Percentiles rank a stretch among this genome's conserved stretches.
These are phyloP conservation scores for Colletotrichum horii DNA, from an alignment of 2,329 filamentous ascomycete genomes.

Conservation along the genomic window DNA sequence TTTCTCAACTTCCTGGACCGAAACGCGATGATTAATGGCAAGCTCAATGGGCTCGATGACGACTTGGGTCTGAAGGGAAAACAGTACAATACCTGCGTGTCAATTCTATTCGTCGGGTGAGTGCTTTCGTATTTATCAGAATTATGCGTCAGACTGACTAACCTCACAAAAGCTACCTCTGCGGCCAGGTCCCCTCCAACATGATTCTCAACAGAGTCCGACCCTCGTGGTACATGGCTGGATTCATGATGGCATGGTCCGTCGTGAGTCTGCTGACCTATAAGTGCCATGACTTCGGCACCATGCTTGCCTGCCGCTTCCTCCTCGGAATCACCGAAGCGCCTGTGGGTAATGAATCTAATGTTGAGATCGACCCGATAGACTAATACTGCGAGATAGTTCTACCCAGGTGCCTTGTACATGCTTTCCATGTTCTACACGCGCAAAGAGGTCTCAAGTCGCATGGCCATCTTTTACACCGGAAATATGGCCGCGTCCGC, in stretches of 20 bases:
- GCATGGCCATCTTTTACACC: constrained; percentile 49
- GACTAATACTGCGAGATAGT: background rate
- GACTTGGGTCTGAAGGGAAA: constrained; percentile 30
- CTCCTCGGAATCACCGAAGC: constrained; percentile 23
- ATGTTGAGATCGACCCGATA: background rate
- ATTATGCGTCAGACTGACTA: background rate
- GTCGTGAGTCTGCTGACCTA: constrained; percentile 21
- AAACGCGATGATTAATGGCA: constrained; percentile 34
- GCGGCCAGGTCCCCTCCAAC: constrained; percentile 33
- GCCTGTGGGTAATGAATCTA: background rate
- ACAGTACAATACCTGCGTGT: constrained; percentile 33
- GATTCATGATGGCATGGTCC: constrained; percentile 23
- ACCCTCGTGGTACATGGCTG: constrained; percentile 24
- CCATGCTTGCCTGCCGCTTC: constrained; percentile 21
- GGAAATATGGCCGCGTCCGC: constrained; percentile 50
- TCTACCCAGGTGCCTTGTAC: constrained; percentile 23
- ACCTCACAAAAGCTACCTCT: constrained; percentile 6
- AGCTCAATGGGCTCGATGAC: constrained; percentile 30
- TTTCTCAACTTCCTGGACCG: constrained; percentile 31
- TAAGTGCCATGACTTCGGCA: constrained; percentile 16
- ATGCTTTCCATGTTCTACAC: constrained; percentile 24
- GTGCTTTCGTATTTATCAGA: background rate
- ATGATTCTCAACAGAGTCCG: constrained; percentile 37
- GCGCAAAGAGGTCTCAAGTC: constrained; percentile 22
- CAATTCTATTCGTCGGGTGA: constrained; percentile 21